Conservation (phyloP, 1,139 yeast species). For the Saccharomycopsis crataegensis region DNA sequence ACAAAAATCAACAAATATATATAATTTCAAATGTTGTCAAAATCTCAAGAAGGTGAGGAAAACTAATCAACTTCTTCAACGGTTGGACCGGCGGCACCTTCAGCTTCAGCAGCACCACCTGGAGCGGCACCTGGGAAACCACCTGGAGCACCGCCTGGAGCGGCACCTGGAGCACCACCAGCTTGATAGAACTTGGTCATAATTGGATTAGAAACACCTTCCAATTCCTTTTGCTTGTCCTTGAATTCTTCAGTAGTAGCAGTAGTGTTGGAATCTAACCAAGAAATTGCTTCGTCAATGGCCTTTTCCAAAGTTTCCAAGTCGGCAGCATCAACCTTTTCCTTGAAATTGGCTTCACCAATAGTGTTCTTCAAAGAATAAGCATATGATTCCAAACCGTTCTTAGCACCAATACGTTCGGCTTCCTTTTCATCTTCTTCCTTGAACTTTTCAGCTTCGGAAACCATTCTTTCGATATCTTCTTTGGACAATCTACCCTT, state of each 20-base stretch:
- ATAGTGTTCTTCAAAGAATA: conserved; percentile 76
- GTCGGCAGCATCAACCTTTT: conserved; percentile 82
- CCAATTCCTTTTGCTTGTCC: conserved; percentile 83
- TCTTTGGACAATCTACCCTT: conserved; percentile 93
- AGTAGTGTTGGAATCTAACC: conserved; percentile 80
- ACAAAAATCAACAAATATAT: too few species aligned
- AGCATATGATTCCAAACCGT: conserved; percentile 83
- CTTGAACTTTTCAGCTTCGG: conserved; percentile 86
- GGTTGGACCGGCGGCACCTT: conserved; percentile 15
- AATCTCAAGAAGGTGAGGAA: too few species aligned
- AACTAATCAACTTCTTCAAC: conserved; percentile 16
- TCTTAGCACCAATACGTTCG: conserved; percentile 79
- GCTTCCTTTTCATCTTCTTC: conserved; percentile 78
- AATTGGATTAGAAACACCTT: conserved; percentile 82
- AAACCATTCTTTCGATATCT: conserved; percentile 89
- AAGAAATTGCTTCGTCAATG: conserved; percentile 76
- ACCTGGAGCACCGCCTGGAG: conserved; percentile 63
- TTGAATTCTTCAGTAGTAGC: conserved; percentile 92
- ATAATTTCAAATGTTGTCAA: too few species aligned
- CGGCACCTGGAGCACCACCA: conserved; percentile 56
- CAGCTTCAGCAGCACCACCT: conserved; percentile 11
- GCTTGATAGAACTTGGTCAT: conserved; percentile 69
- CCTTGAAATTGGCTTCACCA: conserved; percentile 57
- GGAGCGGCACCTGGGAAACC: conserved; percentile 47
- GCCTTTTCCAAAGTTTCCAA: conserved; percentile 87